These are phyloP conservation scores for Suillus luteus DNA, from an alignment of 768 basidiomycete species.

Conservation along the genomic window DNA sequence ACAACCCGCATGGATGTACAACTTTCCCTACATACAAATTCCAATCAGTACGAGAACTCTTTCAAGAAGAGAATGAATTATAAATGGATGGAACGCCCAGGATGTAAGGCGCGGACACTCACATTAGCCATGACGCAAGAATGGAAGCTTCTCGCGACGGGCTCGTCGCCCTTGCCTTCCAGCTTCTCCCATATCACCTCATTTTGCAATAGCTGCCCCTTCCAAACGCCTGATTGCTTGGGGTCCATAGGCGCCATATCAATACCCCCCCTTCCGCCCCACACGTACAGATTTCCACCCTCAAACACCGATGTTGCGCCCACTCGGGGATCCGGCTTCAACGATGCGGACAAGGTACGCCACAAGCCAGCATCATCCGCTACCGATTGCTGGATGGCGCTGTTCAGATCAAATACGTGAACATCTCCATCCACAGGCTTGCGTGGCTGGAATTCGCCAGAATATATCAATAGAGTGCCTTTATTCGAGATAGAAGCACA, in stretches of 20 bases:
- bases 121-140: slow-evolving; percentile 33
- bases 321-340: slow-evolving; percentile 22
- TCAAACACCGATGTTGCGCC: slow-evolving; percentile 27
- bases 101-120: slow-evolving; percentile 10
- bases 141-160: slow-evolving; percentile 40
- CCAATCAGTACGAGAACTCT: background rate
- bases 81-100: background rate
- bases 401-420: slow-evolving; percentile 28
- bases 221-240: slow-evolving; percentile 35
- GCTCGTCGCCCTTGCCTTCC: slow-evolving; percentile 30
- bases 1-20: slow-evolving; percentile 46
- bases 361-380: slow-evolving; percentile 19
- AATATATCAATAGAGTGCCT: slow-evolving; percentile 39
- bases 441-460: slow-evolving; percentile 46
- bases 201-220: slow-evolving; percentile 15
- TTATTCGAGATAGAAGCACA: slow-evolving; percentile 32
- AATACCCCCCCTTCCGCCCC: slow-evolving; percentile 47
- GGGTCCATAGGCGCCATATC: slow-evolving; percentile 38
- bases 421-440: slow-evolving; percentile 40
- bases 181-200: slow-evolving; percentile 34
- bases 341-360: slow-evolving; percentile 28
- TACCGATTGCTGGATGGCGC: background rate
- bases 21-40: slow-evolving; percentile 24
- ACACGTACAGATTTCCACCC: slow-evolving; percentile 37
- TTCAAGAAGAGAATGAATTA: background rate